These are phyloP conservation scores for Diutina siamensis DNA, from an alignment of 1,139 yeast genomes.

Conservation along the genomic window DNA sequence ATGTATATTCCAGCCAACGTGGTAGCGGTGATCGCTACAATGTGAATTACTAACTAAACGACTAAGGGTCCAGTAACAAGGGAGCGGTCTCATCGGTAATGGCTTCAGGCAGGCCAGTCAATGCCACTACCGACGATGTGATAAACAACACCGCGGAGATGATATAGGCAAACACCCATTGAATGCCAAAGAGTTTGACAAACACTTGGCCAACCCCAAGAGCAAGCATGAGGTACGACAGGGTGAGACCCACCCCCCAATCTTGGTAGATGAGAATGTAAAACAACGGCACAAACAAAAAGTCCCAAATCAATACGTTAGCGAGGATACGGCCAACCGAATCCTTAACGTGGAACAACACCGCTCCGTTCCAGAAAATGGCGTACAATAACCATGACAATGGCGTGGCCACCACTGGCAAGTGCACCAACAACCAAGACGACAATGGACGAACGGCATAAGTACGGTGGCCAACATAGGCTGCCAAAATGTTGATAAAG, in stretches of 20 bases:
- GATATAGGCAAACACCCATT: conserved; percentile 72
- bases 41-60: too few species aligned
- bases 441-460: conserved; percentile 39
- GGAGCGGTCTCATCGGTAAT: neutral
- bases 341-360: conserved; percentile 44
- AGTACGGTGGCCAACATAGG: conserved; percentile 52
- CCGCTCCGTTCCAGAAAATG: conserved; percentile 79
- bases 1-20: too few species aligned
- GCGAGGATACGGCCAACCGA: conserved; percentile 58
- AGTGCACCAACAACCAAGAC: conserved; percentile 48
- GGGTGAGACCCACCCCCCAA: conserved; percentile 57
- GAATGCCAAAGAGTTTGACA: conserved; percentile 60
- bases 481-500: conserved; percentile 42
- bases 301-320: conserved; percentile 69
- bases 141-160: conserved; percentile 46
- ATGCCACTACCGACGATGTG: conserved; percentile 33
- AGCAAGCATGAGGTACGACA: conserved; percentile 48
- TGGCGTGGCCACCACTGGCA: conserved; percentile 59
- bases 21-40: too few species aligned
- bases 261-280: conserved; percentile 52
- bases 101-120: conserved; percentile 13
- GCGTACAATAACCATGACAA: conserved; percentile 63
- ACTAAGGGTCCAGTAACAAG: conserved; percentile 1
- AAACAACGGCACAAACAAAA: conserved; percentile 51
- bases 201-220: conserved; percentile 61